Percentiles rank a stretch among this genome's conserved stretches.
Conservation (phyloP, 1,284 basidiomycete genomes). For the Leccinum solheimii region DNA sequence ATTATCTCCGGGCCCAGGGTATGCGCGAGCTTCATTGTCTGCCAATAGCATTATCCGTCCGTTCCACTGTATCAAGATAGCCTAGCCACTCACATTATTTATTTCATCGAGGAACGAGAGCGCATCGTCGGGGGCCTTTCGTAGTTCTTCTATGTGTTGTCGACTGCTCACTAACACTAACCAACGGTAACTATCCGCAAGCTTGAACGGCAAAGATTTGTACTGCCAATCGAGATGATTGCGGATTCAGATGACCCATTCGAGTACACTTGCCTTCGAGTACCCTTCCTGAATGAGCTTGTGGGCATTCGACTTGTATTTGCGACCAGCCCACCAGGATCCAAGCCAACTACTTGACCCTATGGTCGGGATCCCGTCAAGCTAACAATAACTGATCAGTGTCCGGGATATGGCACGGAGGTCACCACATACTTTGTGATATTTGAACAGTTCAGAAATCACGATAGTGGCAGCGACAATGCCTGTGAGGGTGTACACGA, state of each 20-base stretch:
- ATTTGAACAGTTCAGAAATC: not conserved
- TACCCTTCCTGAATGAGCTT: conserved; percentile 22
- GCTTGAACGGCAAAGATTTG: conserved; percentile 40
- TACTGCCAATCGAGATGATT: conserved; percentile 2
- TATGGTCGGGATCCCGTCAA: conserved; percentile 14
- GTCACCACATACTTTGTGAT: not conserved
- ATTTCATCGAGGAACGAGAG: conserved; percentile 38
- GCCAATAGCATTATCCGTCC: not conserved
- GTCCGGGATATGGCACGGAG: too few relatives aligned
- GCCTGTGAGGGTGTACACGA: not conserved
- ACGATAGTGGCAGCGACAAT: not conserved
- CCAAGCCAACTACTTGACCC: conserved; percentile 16
- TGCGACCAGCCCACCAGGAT: conserved; percentile 13
- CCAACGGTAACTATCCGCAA: conserved; percentile 41
- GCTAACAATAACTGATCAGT: too few relatives aligned
- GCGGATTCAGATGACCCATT: too few relatives aligned
- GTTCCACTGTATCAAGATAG: not conserved
- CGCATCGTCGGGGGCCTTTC: conserved; percentile 40
- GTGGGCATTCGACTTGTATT: conserved; percentile 1
- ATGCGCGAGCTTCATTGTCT: conserved; percentile 26
- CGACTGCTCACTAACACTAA: conserved; percentile 39
- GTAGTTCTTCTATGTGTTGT: conserved; percentile 42
- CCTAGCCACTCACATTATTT: conserved; percentile 32
- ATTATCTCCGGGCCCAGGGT: conserved; percentile 30
- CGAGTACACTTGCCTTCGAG: conserved; percentile 17